Evolutionary conservation across 768 basidiomycete species (phyloP), one percentile per base, ranked within the genome.

Genomic region (Podaxis sp.): DNA sequence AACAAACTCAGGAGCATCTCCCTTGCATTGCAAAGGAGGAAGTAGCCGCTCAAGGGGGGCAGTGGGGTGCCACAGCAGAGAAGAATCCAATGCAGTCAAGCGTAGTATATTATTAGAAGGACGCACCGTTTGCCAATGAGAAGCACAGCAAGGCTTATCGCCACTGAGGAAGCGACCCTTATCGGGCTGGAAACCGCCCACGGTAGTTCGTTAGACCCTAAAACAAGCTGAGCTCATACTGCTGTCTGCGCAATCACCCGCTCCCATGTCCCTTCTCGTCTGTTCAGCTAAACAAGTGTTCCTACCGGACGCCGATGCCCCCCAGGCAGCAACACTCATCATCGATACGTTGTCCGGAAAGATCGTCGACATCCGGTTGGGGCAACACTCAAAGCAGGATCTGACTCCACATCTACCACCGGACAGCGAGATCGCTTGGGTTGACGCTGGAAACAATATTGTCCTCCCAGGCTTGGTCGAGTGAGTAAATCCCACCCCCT

Each of bases 391-490:
- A 49, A 69, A 64, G 19, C 64, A 76, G 19, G 71, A 75, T 13
- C 71, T 75, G 19, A 66, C 71, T 39, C 65, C 73, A 63, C 71
- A 74, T n/a, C 52, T 55, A 22, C 40, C 65, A 26, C 51, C 59
- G 12, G 57, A 58, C 19, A 65, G 67, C 42, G 63, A 68, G 56
- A 71, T 71, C 28, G 71, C 80, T 62, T 81, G 79, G 72, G 73
- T 91, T 55, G 85, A 89, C 67, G 85, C 80, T 17, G 87, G 83
- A 19, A 74, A 85, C 48, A 80, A 83, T 62, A 70, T 82, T 44
- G 75, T 95, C 36, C 78, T 95, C 15, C 93, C 93, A 6, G 93
- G 93, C 24, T 81, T 94, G 38, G 86, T 95, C 48, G 93, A 95
- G 92, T 91, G 68, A 61, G 87, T 77, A 30, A 30, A 2, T 22